These are phyloP conservation scores for Cicer pinnatifidum DNA, from an alignment of 306 rosid genomes.

Conservation along the genomic window DNA sequence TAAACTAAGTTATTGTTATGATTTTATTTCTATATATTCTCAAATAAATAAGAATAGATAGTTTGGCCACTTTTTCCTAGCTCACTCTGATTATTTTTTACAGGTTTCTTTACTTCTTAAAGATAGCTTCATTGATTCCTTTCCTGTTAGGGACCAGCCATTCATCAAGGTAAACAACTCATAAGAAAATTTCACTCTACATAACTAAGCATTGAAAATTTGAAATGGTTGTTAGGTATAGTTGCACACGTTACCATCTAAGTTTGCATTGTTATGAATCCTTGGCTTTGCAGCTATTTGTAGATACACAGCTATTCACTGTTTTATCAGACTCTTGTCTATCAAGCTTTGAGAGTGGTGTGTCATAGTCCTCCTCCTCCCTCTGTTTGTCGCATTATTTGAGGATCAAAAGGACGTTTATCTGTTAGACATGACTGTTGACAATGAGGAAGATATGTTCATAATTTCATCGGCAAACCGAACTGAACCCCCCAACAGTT, in stretches of 20 bases:
- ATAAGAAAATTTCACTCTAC: constrained; percentile 5
- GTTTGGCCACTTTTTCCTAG: constrained; percentile 33
- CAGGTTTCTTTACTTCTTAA: constrained; percentile 98
- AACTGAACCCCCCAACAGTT: not conserved
- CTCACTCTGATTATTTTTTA: constrained; percentile 36
- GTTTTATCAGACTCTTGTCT: constrained; percentile 81
- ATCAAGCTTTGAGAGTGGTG: constrained; percentile 75
- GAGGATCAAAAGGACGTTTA: constrained; percentile 33
- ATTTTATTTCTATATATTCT: constrained; percentile 28
- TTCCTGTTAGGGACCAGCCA: constrained; percentile 75
- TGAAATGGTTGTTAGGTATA: constrained; percentile 24
- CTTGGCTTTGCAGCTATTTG: constrained; percentile 66
- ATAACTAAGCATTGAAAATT: constrained; percentile 3
- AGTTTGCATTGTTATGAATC: constrained; percentile 1
- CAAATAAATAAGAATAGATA: constrained; percentile 24
- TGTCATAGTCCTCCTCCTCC: constrained; percentile 34
- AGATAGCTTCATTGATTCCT: constrained; percentile 91
- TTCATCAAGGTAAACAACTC: constrained; percentile 76
- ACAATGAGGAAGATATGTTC: constrained; percentile 19
- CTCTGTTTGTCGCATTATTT: constrained; percentile 12
- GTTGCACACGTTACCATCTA: constrained; percentile 1
- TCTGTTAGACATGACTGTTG: constrained; percentile 30
- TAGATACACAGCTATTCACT: constrained; percentile 85
- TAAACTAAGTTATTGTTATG: constrained; percentile 35
- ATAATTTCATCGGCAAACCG: constrained; percentile 26